Conservation (phyloP, 768 basidiomycete genomes). For the Rhizopogon vinicolor region DNA sequence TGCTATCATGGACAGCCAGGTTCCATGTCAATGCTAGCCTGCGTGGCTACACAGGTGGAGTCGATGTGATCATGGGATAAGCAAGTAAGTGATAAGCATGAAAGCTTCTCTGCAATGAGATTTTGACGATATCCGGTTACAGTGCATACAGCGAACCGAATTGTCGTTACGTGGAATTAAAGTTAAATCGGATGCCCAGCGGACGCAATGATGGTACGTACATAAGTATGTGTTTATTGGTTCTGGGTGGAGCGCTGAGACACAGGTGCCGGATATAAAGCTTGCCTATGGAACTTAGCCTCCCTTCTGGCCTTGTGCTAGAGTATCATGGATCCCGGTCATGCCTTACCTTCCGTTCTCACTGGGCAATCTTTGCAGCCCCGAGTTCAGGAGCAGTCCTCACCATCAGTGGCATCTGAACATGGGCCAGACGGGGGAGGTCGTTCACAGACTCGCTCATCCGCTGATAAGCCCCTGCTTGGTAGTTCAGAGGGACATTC, state of each 20-base stretch:
- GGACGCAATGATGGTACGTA: not conserved
- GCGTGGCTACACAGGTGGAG: too few species aligned
- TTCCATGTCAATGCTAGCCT: too few species aligned
- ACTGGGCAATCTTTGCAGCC: not conserved
- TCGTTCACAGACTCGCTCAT: constrained; percentile 1
- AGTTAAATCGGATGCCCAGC: not conserved
- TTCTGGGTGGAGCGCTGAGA: not conserved
- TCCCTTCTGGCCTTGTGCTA: not conserved
- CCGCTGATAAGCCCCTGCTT: constrained; percentile 6
- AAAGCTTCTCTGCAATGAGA: too few species aligned
- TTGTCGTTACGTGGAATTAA: not conserved
- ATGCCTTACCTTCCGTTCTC: not conserved
- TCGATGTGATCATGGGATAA: too few species aligned
- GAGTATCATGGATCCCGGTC: constrained; percentile 13
- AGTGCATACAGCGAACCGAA: constrained; percentile 3
- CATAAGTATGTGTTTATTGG: not conserved
- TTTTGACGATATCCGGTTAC: not conserved
- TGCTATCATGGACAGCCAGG: too few species aligned
- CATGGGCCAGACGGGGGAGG: not conserved
- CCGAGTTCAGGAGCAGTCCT: not conserved
- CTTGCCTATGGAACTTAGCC: not conserved
- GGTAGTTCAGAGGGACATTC: constrained; percentile 4
- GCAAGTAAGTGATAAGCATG: too few species aligned
- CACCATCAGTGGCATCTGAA: constrained; percentile 3
- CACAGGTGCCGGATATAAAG: not conserved